Evolutionary conservation across 148 eudicot species (phyloP).

Genomic region (Vaccinium darrowii): DNA sequence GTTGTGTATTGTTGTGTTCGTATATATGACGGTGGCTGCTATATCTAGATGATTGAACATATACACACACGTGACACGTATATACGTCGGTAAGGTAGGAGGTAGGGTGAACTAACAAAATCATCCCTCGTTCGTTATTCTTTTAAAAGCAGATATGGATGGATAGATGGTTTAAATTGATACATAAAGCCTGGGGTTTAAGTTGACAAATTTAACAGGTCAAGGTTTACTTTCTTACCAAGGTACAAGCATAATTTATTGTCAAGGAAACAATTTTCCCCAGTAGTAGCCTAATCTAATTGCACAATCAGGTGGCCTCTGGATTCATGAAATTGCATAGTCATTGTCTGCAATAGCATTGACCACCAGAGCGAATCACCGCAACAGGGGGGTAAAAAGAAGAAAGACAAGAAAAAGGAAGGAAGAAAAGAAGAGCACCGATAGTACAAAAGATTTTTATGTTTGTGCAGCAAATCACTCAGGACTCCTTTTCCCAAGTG

Average conservation of each 20-base stretch:
- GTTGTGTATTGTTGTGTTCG: background rate
- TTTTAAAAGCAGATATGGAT: background rate
- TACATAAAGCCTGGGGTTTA: background rate
- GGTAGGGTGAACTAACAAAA: background rate
- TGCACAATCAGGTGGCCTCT: background rate
- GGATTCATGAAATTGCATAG: background rate
- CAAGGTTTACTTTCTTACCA: background rate
- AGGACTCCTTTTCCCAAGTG: background rate
- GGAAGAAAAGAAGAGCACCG: background rate
- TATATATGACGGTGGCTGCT: background rate
- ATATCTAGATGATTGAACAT: too few species aligned
- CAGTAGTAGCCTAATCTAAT: background rate
- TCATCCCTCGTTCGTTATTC: background rate
- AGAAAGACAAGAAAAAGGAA: background rate
- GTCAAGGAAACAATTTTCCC: background rate
- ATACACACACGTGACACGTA: background rate
- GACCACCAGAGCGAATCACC: background rate
- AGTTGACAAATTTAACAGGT: background rate
- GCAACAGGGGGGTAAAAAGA: background rate
- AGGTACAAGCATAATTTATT: background rate
- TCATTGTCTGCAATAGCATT: background rate
- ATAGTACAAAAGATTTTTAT: background rate
- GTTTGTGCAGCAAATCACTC: background rate
- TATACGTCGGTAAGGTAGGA: background rate
- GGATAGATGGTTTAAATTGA: background rate